Base-by-base conservation (phyloP, 306 rosid species). In the Prunus campanulata region DNA sequence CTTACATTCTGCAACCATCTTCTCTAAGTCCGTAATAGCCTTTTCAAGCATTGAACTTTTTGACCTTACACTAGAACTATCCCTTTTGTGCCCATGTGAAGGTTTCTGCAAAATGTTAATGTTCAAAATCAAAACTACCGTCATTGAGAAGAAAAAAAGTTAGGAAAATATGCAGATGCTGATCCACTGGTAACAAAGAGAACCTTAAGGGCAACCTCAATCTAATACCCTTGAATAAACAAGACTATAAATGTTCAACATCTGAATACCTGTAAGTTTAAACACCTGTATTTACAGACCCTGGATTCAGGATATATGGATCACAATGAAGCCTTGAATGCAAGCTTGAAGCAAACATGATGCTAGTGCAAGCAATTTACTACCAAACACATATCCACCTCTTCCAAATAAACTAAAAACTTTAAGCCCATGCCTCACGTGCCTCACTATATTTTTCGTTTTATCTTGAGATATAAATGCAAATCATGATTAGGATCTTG, bases 1-100 rank as follows among this genome's bases (percentile, higher is more conserved):
- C 97, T 89, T 86, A 95, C 99, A 92, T 84, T 95, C 97, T 16
- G 99, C 96, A 64, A 95, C 99, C 97, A 89, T 91, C 90, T 81
- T 93, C 85, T 95, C 97, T 75, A 95, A 81, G 83, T 95, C 99
- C 63, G 91, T 83, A 71, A 95, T 89, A 82, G 99, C 89, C 87
- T 88, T 92, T 83, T 95, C 99, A 64, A 95, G 97, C 85, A 88
- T 77, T 55, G 99, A 92, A 79, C 89, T 75, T 82, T 89, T 90
- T 71, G 99, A 90, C 84, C 92, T 88, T 32, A 71, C 84, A 78
- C 84, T 92, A 66, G 97, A 84, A 39, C 99, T 97, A 51, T 95
- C 99, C 88, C 86, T 92, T 91, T 83, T 89, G 84, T 74, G 86
- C 83, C 60, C 59, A 79, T 80, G 80, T 46, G 89, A 82, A 47